A percentile compares a stretch with the other conserved stretches of the same genome.
Conservation (phyloP, 306 rosid genomes). For the Purshia tridentata region DNA sequence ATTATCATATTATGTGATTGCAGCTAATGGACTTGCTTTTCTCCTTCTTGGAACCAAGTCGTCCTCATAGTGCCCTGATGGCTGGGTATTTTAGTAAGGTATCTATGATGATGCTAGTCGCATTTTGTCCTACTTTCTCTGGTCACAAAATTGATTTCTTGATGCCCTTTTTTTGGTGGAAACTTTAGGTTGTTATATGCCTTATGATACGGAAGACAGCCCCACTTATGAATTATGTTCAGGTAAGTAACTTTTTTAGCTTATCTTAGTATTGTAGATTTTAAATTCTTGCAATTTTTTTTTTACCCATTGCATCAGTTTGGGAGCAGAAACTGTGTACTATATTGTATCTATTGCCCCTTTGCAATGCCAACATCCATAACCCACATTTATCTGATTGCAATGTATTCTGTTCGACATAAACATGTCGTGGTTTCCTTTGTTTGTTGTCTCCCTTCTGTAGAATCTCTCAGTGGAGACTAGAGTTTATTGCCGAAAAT, state of each 20-base stretch:
- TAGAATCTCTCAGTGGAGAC: not conserved
- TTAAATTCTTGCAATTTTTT: not conserved
- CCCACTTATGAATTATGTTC: conserved; percentile 94
- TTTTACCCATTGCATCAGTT: not conserved
- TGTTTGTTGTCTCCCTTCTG: not conserved
- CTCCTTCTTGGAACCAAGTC: conserved; percentile 89
- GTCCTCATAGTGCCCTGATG: conserved; percentile 68
- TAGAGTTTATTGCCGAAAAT: not conserved
- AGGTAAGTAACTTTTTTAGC: conserved; percentile 47
- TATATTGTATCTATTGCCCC: not conserved
- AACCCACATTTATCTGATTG: not conserved
- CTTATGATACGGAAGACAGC: conserved; percentile 93
- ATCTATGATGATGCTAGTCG: not conserved
- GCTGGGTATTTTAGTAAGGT: conserved; percentile 99
- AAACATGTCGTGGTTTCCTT: not conserved
- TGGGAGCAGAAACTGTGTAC: conserved; percentile 9
- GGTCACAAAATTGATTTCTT: not conserved
- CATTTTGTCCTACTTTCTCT: conserved; percentile 1
- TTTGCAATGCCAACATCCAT: not conserved
- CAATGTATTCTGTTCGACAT: not conserved
- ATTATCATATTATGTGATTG: conserved; percentile 29
- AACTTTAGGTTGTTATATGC: conserved; percentile 81
- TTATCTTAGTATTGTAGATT: not conserved
- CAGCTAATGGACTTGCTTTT: conserved; percentile 95
- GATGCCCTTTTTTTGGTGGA: conserved; percentile 18